These are phyloP conservation scores for Coemansia sp. DNA, from an alignment of 192 early-diverging fungal genomes.

Conservation along the genomic window DNA sequence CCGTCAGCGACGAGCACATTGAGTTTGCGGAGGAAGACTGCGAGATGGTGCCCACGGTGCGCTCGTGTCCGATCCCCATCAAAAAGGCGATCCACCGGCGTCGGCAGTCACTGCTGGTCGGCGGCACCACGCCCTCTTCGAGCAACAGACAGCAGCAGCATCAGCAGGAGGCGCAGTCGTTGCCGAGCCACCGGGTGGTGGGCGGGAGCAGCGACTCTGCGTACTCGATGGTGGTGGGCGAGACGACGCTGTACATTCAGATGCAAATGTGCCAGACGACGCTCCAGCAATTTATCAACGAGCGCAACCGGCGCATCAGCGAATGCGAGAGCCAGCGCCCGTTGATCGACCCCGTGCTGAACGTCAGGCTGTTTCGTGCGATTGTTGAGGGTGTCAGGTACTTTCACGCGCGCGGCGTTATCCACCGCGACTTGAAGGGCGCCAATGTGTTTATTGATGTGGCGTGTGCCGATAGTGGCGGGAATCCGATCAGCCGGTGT, in stretches of 20 bases:
- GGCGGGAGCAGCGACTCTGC: slow-evolving; percentile 2
- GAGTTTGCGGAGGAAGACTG: slow-evolving; percentile 7
- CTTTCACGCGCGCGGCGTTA: slow-evolving; percentile 55
- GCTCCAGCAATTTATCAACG: slow-evolving; percentile 67
- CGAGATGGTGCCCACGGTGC: neutral
- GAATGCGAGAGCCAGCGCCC: slow-evolving; percentile 2
- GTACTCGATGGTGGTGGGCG: slow-evolving; percentile 15
- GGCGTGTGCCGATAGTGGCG: slow-evolving; percentile 35
- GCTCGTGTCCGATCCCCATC: slow-evolving; percentile 7
- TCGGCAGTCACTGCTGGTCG: slow-evolving; percentile 14
- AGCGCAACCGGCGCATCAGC: slow-evolving; percentile 64
- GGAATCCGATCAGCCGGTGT: slow-evolving; percentile 34
- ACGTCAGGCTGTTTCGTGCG: slow-evolving; percentile 67
- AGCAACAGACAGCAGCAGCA: neutral
- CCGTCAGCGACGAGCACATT: neutral
- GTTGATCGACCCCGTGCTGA: slow-evolving; percentile 61
- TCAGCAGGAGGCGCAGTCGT: slow-evolving; percentile 14
- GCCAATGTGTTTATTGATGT: slow-evolving; percentile 79
- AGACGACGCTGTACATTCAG: slow-evolving; percentile 74
- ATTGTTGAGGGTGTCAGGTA: slow-evolving; percentile 77
- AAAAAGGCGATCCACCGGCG: slow-evolving; percentile 16
- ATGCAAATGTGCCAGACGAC: slow-evolving; percentile 92
- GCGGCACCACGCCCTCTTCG: neutral
- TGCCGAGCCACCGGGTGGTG: slow-evolving; percentile 17
- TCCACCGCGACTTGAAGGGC: slow-evolving; percentile 91